Percentiles rank a stretch among this genome's conserved stretches.
phyloP scores from a whole-genome alignment of 768 basidiomycete genomes.

The Leccinum barrowsii region DNA sequence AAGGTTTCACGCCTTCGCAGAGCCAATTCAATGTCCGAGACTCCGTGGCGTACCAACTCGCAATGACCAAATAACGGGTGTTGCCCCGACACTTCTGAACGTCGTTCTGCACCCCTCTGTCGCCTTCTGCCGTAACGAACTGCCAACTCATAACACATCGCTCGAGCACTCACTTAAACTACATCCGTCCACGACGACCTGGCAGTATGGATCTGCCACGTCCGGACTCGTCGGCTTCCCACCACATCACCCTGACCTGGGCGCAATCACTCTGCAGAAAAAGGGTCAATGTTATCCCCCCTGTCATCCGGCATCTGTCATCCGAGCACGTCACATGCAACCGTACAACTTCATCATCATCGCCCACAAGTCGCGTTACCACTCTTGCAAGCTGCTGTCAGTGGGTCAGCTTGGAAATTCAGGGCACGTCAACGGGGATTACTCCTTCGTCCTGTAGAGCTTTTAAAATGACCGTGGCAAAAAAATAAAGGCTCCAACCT shows the following conservation, averaged over 20 bases:
- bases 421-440: constrained; percentile 31
- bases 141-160: constrained; percentile 8
- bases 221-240: constrained; percentile 16
- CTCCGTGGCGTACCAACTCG: constrained; percentile 22
- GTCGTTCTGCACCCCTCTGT: not conserved
- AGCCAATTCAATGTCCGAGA: constrained; percentile 30
- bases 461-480: constrained; percentile 20
- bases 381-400: constrained; percentile 13
- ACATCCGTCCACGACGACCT: constrained; percentile 10
- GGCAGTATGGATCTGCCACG: constrained; percentile 1
- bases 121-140: constrained; percentile 2
- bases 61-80: constrained; percentile 2
- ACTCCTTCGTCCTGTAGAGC: constrained; percentile 20
- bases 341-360: constrained; percentile 3
- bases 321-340: constrained; percentile 14
- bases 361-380: constrained; percentile 12
- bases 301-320: constrained; percentile 6
- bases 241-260: constrained; percentile 14
- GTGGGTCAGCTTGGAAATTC: constrained; percentile 20
- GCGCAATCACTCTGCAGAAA: constrained; percentile 19
- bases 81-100: not conserved
- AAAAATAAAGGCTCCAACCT: constrained; percentile 5
- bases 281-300: constrained; percentile 11
- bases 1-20: constrained; percentile 20
- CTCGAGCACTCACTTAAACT: constrained; percentile 10